Conservation (phyloP, 768 basidiomycete genomes). For the Calocybe cyanea region DNA sequence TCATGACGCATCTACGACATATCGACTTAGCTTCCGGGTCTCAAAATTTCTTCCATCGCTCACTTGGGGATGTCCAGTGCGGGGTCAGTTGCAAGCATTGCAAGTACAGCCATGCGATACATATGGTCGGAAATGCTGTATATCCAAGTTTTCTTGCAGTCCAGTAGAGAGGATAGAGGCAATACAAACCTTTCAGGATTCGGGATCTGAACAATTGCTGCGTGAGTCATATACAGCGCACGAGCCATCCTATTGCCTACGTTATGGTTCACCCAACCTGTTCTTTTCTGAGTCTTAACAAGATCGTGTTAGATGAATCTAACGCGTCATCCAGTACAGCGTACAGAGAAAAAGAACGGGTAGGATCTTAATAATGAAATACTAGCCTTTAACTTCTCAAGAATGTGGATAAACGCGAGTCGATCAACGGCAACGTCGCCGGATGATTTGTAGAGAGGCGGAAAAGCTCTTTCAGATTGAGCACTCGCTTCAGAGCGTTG, state of each 20-base stretch:
- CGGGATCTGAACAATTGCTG: conserved; percentile 51
- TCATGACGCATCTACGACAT: conserved; percentile 69
- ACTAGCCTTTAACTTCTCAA: conserved; percentile 82
- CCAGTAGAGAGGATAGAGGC: background rate
- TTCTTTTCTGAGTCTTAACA: conserved; percentile 85
- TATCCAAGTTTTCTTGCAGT: background rate
- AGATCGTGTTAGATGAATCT: background rate
- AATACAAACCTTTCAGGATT: conserved; percentile 69
- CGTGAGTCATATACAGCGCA: background rate
- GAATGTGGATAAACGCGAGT: conserved; percentile 85
- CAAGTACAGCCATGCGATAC: conserved; percentile 95
- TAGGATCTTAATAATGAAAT: background rate
- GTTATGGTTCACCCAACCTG: conserved; percentile 89
- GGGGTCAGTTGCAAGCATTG: conserved; percentile 80
- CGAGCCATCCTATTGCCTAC: conserved; percentile 31
- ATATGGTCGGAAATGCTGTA: conserved; percentile 91
- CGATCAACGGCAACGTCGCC: conserved; percentile 60
- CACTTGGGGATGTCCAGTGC: conserved; percentile 73
- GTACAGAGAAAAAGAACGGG: background rate
- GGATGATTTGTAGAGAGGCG: conserved; percentile 52
- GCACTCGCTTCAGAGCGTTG: too few relatives aligned
- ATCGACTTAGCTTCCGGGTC: background rate
- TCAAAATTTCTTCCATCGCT: conserved; percentile 13
- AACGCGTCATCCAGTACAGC: too few relatives aligned
- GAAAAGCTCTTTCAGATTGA: conserved; percentile 39